Base-by-base conservation (phyloP, 495 filamentous ascomycete species). In the Bombardia bombarda region DNA sequence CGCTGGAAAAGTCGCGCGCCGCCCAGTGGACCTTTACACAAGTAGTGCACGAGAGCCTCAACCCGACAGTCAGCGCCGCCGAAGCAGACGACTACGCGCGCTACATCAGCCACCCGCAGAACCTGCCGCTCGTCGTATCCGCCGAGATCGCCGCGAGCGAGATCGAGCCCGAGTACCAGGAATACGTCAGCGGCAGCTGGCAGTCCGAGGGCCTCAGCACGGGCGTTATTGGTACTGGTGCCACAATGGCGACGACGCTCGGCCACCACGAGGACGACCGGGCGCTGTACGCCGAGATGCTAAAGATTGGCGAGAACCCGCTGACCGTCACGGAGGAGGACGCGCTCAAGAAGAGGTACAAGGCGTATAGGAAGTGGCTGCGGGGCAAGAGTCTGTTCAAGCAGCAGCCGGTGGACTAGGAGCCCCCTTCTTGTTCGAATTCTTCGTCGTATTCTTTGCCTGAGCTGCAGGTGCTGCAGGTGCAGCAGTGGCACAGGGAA, bases 301-400 rank as follows among this genome's bases (percentile, higher is more conserved):
- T 95, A 20, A 68, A 67, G 26, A 76, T 95, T 3, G 75, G 73
- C 13, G 86, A 92, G 19, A 86, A 95, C 49, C 86, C 86, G 7
- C 66, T 98, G 23, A 87, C 85, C n/a, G 90, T 97, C 13, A 79
- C 75, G 12, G 78, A 85, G 31, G 87, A 90, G 55, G 92, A 97
- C 61, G 69, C 75, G 36, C 67, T 70, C 25, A 96, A 92, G 73
- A 95, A 95, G 73, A 68, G 93, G 49, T 98, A 98, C 60, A 95
- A 89, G 63, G 87, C 89, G 1, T 98, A 98, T 63, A 69, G 81
- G 54, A 90, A 95, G 63, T 97, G 90, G 90, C 65, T 96, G 53
- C 74, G 81, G 48, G 89, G 89, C 13, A 95, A 95, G 70, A 89
- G 84, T 55, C 68, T 95, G 47, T 95, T 95, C 55, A 95, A 95